Conservation (phyloP, 2,329 filamentous ascomycete genomes). For the Domatiomyces catenatus region DNA sequence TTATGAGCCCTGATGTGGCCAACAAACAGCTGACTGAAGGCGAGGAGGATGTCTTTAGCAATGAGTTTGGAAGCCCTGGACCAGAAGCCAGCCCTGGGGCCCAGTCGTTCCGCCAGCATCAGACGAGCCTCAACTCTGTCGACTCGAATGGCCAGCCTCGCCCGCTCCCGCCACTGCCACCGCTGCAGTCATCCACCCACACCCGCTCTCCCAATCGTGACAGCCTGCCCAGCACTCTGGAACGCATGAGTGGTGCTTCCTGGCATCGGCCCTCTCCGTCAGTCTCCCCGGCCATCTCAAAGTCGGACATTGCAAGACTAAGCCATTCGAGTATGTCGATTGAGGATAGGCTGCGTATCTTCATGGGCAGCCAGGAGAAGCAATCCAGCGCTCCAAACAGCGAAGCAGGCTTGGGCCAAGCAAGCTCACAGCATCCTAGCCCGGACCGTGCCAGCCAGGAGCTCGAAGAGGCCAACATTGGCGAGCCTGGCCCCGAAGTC, state of each 20-base stretch:
- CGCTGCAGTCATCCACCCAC: conserved; percentile 14
- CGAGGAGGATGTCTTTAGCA: conserved; percentile 53
- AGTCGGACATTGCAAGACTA: conserved; percentile 64
- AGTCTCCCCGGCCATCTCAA: conserved; percentile 49
- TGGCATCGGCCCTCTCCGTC: conserved; percentile 61
- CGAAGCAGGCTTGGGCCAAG: conserved; percentile 53
- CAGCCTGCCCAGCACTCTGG: conserved; percentile 49
- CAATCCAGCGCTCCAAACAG: conserved; percentile 48
- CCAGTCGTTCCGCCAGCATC: conserved; percentile 37
- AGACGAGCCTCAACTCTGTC: conserved; percentile 54
- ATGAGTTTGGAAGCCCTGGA: conserved; percentile 49
- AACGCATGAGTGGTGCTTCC: conserved; percentile 51
- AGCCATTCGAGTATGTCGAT: conserved; percentile 62
- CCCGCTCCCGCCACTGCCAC: conserved; percentile 74
- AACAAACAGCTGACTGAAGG: conserved; percentile 38
- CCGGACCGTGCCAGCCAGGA: conserved; percentile 25
- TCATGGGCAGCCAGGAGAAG: conserved; percentile 65
- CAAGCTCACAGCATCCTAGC: conserved; percentile 24
- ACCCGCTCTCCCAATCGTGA: conserved; percentile 9
- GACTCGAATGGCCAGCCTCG: conserved; percentile 68
- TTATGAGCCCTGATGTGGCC: conserved; percentile 51
- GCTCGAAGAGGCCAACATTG: conserved; percentile 20
- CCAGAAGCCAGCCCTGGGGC: conserved; percentile 38
- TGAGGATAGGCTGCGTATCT: conserved; percentile 70
- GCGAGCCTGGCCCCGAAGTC: conserved; percentile 25